Conservation (phyloP, 768 basidiomycete genomes). For the Kwoniella sp. region DNA sequence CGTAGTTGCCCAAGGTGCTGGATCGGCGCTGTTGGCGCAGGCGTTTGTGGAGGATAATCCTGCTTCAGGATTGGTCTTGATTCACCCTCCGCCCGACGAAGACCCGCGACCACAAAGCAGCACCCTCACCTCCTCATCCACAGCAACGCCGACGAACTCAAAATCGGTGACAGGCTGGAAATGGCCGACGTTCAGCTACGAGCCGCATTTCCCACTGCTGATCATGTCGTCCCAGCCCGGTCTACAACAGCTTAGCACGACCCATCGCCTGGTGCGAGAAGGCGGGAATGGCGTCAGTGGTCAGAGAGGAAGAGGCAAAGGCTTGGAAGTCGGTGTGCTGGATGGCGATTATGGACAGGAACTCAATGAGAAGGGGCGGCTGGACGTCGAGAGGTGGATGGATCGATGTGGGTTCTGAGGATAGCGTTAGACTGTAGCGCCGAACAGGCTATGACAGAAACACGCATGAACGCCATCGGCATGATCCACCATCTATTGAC, state of each 20-base stretch:
- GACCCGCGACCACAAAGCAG: slow-evolving; percentile 45
- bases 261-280: slow-evolving; percentile 58
- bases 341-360: slow-evolving; percentile 52
- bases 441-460: not conserved
- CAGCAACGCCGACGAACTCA: not conserved
- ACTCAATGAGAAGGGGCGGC: slow-evolving; percentile 19
- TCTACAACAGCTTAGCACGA: slow-evolving; percentile 54
- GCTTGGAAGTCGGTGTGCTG: slow-evolving; percentile 40
- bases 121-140: slow-evolving; percentile 1
- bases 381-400: slow-evolving; percentile 37
- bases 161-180: slow-evolving; percentile 2
- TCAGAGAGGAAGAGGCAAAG: slow-evolving; percentile 56
- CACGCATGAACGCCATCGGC: no score
- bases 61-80: slow-evolving; percentile 66
- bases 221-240: slow-evolving; percentile 59
- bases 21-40: slow-evolving; percentile 64
- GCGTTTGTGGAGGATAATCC: slow-evolving; percentile 71
- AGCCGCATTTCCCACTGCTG: slow-evolving; percentile 67
- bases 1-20: slow-evolving; percentile 37
- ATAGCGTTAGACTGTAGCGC: not conserved
- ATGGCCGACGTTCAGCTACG: slow-evolving; percentile 65
- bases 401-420: slow-evolving; percentile 33
- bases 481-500: no score
- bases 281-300: slow-evolving; percentile 2
- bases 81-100: slow-evolving; percentile 61